Evolutionary conservation across 148 eudicot genomes (phyloP).

Genomic region (Chenopodium berlandieri): DNA sequence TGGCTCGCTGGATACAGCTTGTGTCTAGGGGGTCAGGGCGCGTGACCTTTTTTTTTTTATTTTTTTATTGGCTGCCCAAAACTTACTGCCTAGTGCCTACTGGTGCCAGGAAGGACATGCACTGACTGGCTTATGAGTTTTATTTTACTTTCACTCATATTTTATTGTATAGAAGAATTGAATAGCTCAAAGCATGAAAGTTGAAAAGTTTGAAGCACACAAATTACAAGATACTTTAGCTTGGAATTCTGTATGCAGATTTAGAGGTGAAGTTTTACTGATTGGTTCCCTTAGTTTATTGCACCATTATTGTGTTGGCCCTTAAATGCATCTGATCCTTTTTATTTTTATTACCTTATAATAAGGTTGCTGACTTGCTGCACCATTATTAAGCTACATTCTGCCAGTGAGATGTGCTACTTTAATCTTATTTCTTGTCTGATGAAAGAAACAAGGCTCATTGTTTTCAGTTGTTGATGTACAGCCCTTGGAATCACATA

Average conservation of each 20-base stretch:
- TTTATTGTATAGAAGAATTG: not conserved
- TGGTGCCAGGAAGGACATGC: not conserved
- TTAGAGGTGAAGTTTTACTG: not conserved
- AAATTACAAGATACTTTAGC: not conserved
- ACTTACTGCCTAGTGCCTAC: not conserved
- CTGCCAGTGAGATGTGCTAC: not conserved
- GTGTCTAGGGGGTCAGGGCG: not conserved
- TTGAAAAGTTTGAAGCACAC: not conserved
- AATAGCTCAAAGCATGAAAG: not conserved
- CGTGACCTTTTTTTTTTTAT: not conserved
- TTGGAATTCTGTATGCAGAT: not conserved
- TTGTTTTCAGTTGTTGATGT: slow-evolving; percentile 5
- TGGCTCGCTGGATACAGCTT: not conserved
- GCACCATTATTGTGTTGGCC: not conserved
- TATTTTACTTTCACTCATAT: too few relatives aligned
- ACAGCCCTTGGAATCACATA: slow-evolving; percentile 56
- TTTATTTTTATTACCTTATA: not conserved
- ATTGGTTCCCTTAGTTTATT: not conserved
- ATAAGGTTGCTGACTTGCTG: too few relatives aligned
- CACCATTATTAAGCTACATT: not conserved
- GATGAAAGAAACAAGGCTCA: not conserved
- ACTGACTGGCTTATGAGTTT: too few relatives aligned
- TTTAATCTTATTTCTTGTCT: not conserved
- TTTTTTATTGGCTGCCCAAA: not conserved
- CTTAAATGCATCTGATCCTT: not conserved